A percentile compares a stretch with the other conserved stretches of the same genome.
Evolutionary conservation across 108 stramenopile species (phyloP).

Genomic region (Epithemia pelagica): DNA sequence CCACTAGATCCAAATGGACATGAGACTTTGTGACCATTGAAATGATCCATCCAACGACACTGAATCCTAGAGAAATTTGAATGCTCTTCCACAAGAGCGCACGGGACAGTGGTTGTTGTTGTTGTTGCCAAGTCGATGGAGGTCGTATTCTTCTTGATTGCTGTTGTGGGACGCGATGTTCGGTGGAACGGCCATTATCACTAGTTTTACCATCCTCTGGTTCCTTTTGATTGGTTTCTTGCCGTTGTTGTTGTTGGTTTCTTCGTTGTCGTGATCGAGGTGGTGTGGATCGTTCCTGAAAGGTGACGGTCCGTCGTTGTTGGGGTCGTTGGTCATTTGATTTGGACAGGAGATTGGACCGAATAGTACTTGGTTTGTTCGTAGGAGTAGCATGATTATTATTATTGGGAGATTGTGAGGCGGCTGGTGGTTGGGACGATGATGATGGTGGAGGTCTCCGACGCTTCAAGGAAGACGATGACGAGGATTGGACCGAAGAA

Average conservation of each 20-base stretch:
- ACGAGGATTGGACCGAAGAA: no score
- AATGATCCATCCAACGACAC: constrained; percentile 13
- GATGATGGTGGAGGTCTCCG: neutral
- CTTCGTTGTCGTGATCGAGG: neutral
- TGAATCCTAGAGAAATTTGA: constrained; percentile 8
- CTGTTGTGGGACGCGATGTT: neutral
- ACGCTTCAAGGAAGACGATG: neutral
- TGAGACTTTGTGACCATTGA: constrained; percentile 21
- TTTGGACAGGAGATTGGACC: no score
- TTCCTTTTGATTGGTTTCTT: no score
- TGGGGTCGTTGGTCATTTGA: no score
- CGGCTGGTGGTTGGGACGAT: no score
- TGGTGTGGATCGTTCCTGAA: neutral
- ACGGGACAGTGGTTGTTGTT: no score
- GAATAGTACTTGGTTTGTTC: no score
- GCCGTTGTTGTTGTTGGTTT: neutral
- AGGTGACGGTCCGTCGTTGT: no score
- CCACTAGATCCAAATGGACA: constrained; percentile 68
- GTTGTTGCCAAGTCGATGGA: neutral
- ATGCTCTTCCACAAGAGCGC: neutral
- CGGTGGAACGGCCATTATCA: neutral
- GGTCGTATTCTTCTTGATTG: neutral
- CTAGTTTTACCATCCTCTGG: no score
- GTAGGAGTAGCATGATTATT: no score
- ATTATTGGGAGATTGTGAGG: no score